Base-by-base conservation (phyloP, 805 yeast species). In the Starmera dryadoides region DNA sequence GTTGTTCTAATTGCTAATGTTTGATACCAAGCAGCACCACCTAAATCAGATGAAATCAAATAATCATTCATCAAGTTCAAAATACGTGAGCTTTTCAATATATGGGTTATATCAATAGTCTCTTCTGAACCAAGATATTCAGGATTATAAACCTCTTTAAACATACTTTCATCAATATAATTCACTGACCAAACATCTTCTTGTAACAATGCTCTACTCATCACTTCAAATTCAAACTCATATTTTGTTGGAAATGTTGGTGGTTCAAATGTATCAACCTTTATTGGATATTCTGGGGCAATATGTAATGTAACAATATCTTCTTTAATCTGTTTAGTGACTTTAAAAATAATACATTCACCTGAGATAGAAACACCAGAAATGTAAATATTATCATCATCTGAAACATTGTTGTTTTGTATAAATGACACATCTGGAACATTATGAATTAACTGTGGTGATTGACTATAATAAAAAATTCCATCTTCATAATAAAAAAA, bases 141-240 rank as follows among this genome's bases (percentile, higher is more conserved):
- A 2, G 77, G 43, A 5, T 73, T 64, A 29, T 59, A 53, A 6
- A 79, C 86, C n/a, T 60, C 58, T 40, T 67, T 63, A 59, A 81
- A 79, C 39, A 54, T 63, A 4, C 46, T 46, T 2, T 62, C 53
- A 17, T 58, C 55, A 1, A 79, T 52, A 10, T 63, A 63, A 35
- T 60, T 62, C 6, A 68, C 57, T 0, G 81, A 68, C 86, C 86
- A 80, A 23, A 69, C 75, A 40, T 68, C 71, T 34, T 73, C 79
- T 8, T 59, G 59, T 20, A 75, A 39, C 10, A 64, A 40, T 2
- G 60, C 50, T 20, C 79, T 45, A 33, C 58, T 53, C 0, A 45
- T 40, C 1, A 67, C 64, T 5, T 18, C 32, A 4, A 69, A 65
- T 2, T n/a, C 6, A 9, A 40, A 30, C 4, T 19, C 18, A 23